Conservation (phyloP, 441 rosid species). For the Daphne laureola region DNA sequence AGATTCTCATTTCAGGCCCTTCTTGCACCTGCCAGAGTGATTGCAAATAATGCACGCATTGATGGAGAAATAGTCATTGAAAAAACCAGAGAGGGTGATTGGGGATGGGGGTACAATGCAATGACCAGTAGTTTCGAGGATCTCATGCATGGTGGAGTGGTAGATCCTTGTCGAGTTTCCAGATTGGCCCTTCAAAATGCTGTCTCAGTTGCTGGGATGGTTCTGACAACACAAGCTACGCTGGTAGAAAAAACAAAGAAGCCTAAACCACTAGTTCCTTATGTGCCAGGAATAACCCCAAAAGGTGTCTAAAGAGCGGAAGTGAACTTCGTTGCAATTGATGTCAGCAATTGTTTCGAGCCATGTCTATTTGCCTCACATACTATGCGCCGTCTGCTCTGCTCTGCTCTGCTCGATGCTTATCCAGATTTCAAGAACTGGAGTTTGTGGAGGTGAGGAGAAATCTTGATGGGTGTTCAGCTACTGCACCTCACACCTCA, state of each 20-base stretch:
- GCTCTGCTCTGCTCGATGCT: no score
- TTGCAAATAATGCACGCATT: slow-evolving; percentile 66
- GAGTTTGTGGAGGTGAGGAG: no score
- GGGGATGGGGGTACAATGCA: slow-evolving; percentile 75
- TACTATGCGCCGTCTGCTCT: no score
- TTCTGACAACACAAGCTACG: slow-evolving; percentile 77
- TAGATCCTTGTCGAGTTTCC: slow-evolving; percentile 70
- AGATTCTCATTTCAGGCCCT: slow-evolving; percentile 43
- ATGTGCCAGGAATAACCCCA: slow-evolving; percentile 64
- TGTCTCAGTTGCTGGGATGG: slow-evolving; percentile 66
- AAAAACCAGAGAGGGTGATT: slow-evolving; percentile 41
- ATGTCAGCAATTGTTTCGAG: no score
- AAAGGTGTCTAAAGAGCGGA: slow-evolving; percentile 1
- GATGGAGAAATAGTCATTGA: slow-evolving; percentile 71
- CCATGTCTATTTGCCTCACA: no score
- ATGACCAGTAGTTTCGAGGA: slow-evolving; percentile 63
- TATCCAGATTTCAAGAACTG: no score
- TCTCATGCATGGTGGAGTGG: slow-evolving; percentile 54
- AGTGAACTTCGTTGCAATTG: no score
- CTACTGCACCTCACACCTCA: no score
- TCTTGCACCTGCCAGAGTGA: slow-evolving; percentile 61
- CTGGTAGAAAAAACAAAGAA: slow-evolving; percentile 54
- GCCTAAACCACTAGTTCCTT: slow-evolving; percentile 50
- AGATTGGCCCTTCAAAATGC: slow-evolving; percentile 80
- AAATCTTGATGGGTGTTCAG: no score